A percentile compares a stretch with the other conserved stretches of the same genome.
Conservation (phyloP, 345 rosid species). For the Anacardium occidentale region DNA sequence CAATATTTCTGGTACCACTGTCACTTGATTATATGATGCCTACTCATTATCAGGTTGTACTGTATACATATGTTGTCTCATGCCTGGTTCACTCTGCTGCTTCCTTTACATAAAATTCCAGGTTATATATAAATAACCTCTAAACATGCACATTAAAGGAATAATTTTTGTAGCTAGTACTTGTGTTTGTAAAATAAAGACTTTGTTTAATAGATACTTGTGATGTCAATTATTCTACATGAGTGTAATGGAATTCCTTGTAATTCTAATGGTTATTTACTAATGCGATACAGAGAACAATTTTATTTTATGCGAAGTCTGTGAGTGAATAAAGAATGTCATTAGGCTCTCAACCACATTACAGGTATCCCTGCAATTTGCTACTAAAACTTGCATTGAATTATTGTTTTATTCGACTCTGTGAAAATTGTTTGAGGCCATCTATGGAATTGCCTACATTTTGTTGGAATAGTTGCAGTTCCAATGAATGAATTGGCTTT, state of each 20-base stretch:
- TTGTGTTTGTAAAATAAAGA: background rate
- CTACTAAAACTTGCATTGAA: no score
- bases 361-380: no score
- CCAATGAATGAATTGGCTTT: no score
- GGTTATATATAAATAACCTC: background rate
- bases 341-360: no score
- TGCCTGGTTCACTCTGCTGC: background rate
- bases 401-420: no score
- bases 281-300: background rate
- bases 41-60: background rate
- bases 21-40: background rate
- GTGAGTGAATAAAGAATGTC: background rate
- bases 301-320: background rate
- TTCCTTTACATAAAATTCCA: background rate
- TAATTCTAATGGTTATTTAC: no score
- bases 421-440: no score
- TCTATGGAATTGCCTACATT: background rate
- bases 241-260: background rate
- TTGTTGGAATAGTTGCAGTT: background rate
- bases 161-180: background rate
- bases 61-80: background rate
- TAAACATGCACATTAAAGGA: background rate
- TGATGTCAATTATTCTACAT: background rate
- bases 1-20: background rate
- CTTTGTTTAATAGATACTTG: background rate